phyloP scores from a whole-genome alignment of 345 rosid genomes.

The Sonneratia alba region DNA sequence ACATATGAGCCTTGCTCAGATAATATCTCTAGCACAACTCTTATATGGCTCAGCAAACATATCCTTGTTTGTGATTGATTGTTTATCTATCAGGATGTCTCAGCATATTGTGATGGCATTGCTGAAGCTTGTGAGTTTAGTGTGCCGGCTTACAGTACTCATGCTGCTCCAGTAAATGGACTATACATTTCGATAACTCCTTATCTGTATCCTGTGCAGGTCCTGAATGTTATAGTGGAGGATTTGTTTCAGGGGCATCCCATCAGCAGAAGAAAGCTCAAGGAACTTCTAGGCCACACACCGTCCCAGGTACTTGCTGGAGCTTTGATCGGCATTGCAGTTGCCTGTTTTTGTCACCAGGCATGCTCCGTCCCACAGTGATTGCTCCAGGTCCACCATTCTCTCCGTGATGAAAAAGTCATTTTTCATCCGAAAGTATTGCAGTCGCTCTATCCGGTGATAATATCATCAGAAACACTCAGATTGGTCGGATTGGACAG shows the following conservation, averaged over 20 bases:
- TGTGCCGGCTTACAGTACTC: not conserved
- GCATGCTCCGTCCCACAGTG: constrained; percentile 41
- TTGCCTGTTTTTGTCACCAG: constrained; percentile 61
- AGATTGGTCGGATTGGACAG: not conserved
- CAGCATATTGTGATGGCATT: not conserved
- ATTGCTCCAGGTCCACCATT: not conserved
- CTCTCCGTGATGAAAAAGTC: not conserved
- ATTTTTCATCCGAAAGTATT: not conserved
- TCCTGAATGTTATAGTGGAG: constrained; percentile 74
- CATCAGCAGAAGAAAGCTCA: constrained; percentile 77
- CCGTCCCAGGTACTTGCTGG: constrained; percentile 89
- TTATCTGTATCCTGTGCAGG: constrained; percentile 24
- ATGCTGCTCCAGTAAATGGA: not conserved
- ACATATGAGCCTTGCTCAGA: not conserved
- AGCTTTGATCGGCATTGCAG: constrained; percentile 65
- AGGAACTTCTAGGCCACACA: constrained; percentile 88
- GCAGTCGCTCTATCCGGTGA: not conserved
- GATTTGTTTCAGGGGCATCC: constrained; percentile 94
- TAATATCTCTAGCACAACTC: not conserved
- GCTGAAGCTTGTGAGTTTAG: not conserved
- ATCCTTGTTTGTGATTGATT: not conserved
- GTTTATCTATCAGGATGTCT: not conserved
- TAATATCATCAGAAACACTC: not conserved
- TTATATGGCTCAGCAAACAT: not conserved
- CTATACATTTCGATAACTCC: not conserved